These are phyloP conservation scores for Pulveroboletus sp. DNA, from an alignment of 768 basidiomycete species.

Conservation along the genomic window DNA sequence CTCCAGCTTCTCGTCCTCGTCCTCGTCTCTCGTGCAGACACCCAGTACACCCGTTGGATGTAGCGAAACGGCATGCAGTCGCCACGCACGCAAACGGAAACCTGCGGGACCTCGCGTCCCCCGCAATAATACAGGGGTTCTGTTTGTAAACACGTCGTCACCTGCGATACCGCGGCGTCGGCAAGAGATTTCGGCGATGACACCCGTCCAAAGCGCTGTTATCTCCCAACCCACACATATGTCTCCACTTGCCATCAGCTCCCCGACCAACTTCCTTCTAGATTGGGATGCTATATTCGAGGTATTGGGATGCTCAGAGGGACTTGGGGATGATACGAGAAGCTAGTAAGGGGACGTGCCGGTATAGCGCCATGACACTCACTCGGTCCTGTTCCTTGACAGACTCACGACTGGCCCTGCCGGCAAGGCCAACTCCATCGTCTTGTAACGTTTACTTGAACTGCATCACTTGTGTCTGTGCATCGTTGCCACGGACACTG, in stretches of 20 bases:
- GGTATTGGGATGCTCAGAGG: constrained; percentile 16
- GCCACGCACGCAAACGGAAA: constrained; percentile 15
- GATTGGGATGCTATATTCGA: constrained; percentile 33
- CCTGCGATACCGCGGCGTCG: constrained; percentile 3
- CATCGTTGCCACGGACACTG: constrained; percentile 8
- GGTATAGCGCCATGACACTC: neutral
- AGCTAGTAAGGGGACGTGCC: constrained; percentile 12
- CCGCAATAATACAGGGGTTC: constrained; percentile 4
- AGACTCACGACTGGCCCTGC: constrained; percentile 4
- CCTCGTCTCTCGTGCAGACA: constrained; percentile 10
- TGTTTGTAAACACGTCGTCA: constrained; percentile 16
- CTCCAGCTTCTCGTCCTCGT: constrained; percentile 10
- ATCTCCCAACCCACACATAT: neutral
- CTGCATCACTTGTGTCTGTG: constrained; percentile 1
- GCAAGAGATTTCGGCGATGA: constrained; percentile 1
- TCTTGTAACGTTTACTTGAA: constrained; percentile 4
- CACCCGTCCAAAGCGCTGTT: constrained; percentile 1
- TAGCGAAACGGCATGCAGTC: neutral
- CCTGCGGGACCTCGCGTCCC: constrained; percentile 27
- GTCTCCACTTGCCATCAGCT: constrained; percentile 1
- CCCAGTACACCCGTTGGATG: constrained; percentile 4
- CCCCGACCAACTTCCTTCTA: constrained; percentile 19
- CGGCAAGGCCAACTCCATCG: neutral
- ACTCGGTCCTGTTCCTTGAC: neutral
- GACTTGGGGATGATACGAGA: neutral